These are phyloP conservation scores for Pezicula radicicola DNA, from an alignment of 2,329 filamentous ascomycete species.

Conservation along the genomic window DNA sequence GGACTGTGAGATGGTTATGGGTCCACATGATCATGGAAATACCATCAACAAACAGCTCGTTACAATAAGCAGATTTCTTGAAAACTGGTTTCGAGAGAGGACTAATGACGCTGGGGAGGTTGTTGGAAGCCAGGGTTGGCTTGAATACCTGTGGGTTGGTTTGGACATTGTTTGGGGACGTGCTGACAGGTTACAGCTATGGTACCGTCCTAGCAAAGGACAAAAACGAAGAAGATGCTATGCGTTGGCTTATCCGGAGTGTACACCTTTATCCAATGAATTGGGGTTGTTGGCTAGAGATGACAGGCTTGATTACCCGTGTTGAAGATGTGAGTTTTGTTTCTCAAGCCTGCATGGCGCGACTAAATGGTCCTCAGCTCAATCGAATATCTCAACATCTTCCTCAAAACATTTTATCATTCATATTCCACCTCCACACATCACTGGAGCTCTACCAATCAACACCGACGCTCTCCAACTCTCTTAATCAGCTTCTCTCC, in stretches of 20 bases:
- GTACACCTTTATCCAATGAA: constrained; percentile 91
- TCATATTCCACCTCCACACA: constrained; percentile 89
- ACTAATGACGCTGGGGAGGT: constrained; percentile 55
- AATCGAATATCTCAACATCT: constrained; percentile 69
- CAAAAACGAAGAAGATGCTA: constrained; percentile 82
- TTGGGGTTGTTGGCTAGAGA: constrained; percentile 95
- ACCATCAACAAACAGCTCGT: constrained; percentile 83
- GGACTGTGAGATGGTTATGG: constrained; percentile 95
- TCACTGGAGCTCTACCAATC: constrained; percentile 91
- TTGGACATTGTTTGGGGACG: background rate
- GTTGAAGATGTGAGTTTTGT: constrained; percentile 69
- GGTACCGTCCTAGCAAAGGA: constrained; percentile 87
- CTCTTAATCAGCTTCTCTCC: constrained; percentile 71
- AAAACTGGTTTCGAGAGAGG: constrained; percentile 75
- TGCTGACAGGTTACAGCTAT: constrained; percentile 49
- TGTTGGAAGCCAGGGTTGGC: constrained; percentile 77
- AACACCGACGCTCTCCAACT: constrained; percentile 69
- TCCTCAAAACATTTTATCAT: constrained; percentile 87
- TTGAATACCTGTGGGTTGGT: constrained; percentile 68
- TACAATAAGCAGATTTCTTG: constrained; percentile 70
- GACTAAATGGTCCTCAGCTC: constrained; percentile 49
- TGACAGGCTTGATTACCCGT: constrained; percentile 75
- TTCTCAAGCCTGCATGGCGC: background rate
- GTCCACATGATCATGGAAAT: constrained; percentile 82
- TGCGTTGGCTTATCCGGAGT: constrained; percentile 83